A percentile compares a stretch with the other conserved stretches of the same genome.
Evolutionary conservation across 805 yeast species (phyloP).

Genomic region (Torulaspora quercuum): DNA sequence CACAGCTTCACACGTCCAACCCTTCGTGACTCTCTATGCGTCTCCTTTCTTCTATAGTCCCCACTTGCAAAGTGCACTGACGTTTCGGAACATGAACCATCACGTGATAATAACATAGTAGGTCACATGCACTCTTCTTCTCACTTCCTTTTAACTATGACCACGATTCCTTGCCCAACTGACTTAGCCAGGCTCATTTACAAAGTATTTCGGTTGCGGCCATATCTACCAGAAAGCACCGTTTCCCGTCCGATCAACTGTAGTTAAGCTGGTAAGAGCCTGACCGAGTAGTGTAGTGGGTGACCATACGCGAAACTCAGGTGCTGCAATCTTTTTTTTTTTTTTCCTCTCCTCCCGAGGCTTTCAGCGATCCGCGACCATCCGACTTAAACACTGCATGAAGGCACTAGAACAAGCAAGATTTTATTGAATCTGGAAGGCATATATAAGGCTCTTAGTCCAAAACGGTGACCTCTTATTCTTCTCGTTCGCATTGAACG

Average conservation of each 20-base stretch:
- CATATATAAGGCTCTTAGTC: no score
- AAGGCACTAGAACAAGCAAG: no score
- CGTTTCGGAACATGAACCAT: no score
- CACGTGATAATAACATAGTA: neutral
- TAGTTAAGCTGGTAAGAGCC: conserved; percentile 57
- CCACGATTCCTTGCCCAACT: neutral
- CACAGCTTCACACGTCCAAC: no score
- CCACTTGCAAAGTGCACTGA: no score
- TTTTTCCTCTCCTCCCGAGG: no score
- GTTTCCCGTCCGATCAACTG: conserved; percentile 61
- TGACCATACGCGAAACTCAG: conserved; percentile 56
- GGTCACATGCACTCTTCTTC: conserved; percentile 1
- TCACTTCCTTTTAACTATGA: neutral
- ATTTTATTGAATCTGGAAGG: no score
- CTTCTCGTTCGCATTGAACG: no score
- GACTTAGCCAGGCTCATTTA: neutral
- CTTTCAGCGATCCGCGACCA: no score
- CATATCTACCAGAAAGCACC: conserved; percentile 58
- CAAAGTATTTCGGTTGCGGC: conserved; percentile 48
- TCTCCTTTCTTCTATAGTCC: no score
- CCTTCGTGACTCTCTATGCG: conserved; percentile 34
- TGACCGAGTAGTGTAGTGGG: conserved; percentile 56
- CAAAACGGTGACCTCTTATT: no score
- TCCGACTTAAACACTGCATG: no score
- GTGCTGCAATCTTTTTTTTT: conserved; percentile 47